Conservation (phyloP, 2,329 filamentous ascomycete species). For the Xylariaceae sp. region DNA sequence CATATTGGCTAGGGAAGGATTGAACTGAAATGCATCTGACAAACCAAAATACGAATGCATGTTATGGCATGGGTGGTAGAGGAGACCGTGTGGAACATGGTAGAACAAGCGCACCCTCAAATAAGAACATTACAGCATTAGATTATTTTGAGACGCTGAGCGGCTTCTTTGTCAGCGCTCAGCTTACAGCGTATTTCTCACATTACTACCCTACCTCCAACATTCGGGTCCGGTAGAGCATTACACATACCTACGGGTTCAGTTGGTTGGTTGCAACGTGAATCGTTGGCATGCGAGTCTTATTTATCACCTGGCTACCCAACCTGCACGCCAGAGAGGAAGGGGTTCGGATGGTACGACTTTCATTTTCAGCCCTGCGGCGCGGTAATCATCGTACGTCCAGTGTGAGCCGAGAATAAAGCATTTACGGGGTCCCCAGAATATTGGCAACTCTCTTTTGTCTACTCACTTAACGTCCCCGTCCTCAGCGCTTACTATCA, state of each 20-base stretch:
- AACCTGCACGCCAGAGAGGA: slow-evolving; percentile 25
- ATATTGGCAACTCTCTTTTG: slow-evolving; percentile 6
- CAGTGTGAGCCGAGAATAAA: slow-evolving; percentile 10
- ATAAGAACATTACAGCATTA: background rate
- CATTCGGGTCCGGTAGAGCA: slow-evolving; percentile 16
- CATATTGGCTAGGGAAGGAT: background rate
- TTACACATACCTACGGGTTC: too few species aligned
- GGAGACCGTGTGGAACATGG: slow-evolving; percentile 2
- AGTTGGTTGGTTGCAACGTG: slow-evolving; percentile 12
- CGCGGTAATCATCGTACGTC: slow-evolving; percentile 13
- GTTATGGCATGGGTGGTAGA: too few species aligned
- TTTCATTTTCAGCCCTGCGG: slow-evolving; percentile 26
- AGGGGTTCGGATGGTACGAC: slow-evolving; percentile 17
- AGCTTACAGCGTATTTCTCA: slow-evolving; percentile 11
- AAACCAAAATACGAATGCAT: background rate
- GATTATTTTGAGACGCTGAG: slow-evolving; percentile 15
- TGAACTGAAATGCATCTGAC: slow-evolving; percentile 5
- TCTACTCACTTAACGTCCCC: slow-evolving; percentile 5
- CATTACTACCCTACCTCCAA: slow-evolving; percentile 10
- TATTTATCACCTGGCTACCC: too few species aligned
- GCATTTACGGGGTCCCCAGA: slow-evolving; percentile 1
- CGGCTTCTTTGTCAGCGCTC: slow-evolving; percentile 15
- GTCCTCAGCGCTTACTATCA: slow-evolving; percentile 5
- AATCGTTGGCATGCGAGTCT: slow-evolving; percentile 7
- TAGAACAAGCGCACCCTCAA: background rate